Evolutionary conservation across 2,329 filamentous ascomycete species (phyloP), one percentile per base, ranked within the genome.

Genomic region (Cladosporium colombiae): DNA sequence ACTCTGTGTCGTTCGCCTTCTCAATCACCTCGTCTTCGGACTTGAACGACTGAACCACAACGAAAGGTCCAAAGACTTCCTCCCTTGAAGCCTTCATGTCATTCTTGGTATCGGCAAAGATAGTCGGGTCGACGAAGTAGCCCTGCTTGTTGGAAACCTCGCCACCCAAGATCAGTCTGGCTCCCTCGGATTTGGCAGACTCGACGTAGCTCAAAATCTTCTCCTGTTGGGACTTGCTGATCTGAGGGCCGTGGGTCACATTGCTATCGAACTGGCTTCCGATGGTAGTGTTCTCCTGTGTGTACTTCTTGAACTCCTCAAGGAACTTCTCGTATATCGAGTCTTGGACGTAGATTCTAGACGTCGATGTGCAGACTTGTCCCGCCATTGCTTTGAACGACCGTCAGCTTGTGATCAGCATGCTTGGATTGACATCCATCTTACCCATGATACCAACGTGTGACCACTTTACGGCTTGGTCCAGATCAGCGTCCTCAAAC

Each of bases 211-310:
- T 83, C 35, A 93, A 80, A 1, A 94, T 84, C 49, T 86, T 83
- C 62, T 92, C 89, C 71, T 89, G 90, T 74, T 93, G 90, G 6
- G 81, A 77, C 75, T 89, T 89, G 7, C 88, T 89, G 56, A 92
- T 86, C 73, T 92, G 90, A 0, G 91, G 91, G 0, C 91, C 91
- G 73, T 92, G 90, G 80, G 88, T 90, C 0, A 89, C 91, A 46
- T 81, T 81, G 70, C 89, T 85, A 5, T 84, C 82, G 75, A 91
- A 92, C 0, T 89, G 90, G 72, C 92, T 86, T 61, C 90, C 91
- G 13, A 92, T 83, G 60, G 88, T 85, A 70, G 84, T 88, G 46
- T 85, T 85, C 25, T 82, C 79, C 68, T 84, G 82, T 62, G 90
- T 81, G 67, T 85, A 80, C 52, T 86, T 80, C 67, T 85, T 86